Percentiles rank a stretch among this genome's conserved stretches.
phyloP scores from a whole-genome alignment of 2,329 filamentous ascomycete species.

The Cladophialophora yegresii region DNA sequence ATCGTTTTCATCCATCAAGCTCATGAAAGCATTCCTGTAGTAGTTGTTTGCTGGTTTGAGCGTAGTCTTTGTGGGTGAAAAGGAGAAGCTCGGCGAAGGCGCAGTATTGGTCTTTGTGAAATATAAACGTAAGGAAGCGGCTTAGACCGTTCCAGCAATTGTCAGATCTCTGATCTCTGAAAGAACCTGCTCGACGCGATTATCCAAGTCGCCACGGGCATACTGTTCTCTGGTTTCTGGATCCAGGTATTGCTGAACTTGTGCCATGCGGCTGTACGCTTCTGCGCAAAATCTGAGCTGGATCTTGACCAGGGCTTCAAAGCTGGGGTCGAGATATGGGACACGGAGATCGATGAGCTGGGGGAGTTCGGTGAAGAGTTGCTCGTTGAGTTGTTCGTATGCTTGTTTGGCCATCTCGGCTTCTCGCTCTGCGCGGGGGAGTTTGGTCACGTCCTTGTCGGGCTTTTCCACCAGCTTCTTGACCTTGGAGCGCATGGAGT shows the following conservation, averaged over 20 bases:
- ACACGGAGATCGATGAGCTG: slow-evolving; percentile 96
- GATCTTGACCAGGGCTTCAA: slow-evolving; percentile 98
- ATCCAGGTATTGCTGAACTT: slow-evolving; percentile 97
- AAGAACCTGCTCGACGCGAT: slow-evolving; percentile 88
- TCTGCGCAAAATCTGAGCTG: slow-evolving; percentile 97
- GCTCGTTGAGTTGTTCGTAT: slow-evolving; percentile 97
- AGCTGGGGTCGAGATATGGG: slow-evolving; percentile 93
- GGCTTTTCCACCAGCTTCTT: slow-evolving; percentile 98
- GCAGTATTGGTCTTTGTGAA: slow-evolving; percentile 3
- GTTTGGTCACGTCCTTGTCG: slow-evolving; percentile 96
- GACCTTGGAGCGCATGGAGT: slow-evolving; percentile 90
- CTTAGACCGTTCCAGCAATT: slow-evolving; percentile 72
- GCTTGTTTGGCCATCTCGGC: slow-evolving; percentile 88
- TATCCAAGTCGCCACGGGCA: slow-evolving; percentile 87
- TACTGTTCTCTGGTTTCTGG: slow-evolving; percentile 95
- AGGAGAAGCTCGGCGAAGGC: background rate
- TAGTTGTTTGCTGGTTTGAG: slow-evolving; percentile 8
- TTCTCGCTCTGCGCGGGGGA: slow-evolving; percentile 94
- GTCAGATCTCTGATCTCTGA: slow-evolving; percentile 97
- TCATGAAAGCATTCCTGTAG: slow-evolving; percentile 8
- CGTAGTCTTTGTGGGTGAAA: background rate
- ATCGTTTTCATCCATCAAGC: slow-evolving; percentile 20
- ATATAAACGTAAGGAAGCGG: background rate
- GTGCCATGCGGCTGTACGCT: slow-evolving; percentile 95
- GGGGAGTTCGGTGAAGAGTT: slow-evolving; percentile 86